Evolutionary conservation across 2,329 filamentous ascomycete species (phyloP), one percentile per base, ranked within the genome.

Genomic region (Aspergillus sp.): DNA sequence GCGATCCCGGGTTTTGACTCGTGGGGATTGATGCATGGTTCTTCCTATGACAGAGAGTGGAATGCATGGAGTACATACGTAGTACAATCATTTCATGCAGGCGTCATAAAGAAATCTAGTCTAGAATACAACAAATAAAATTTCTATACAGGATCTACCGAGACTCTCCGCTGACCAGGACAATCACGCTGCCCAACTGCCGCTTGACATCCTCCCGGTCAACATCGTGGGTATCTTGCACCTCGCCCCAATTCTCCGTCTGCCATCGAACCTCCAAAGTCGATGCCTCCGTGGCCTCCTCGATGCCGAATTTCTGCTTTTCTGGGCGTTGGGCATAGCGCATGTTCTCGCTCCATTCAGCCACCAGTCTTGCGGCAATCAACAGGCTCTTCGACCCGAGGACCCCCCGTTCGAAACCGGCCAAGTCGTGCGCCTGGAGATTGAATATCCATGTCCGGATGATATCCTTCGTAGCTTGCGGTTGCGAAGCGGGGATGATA

Each of bases 201-300:
- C 91, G 78, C 62, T 81, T 79, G 54, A 97, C 57, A 67, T 98
- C 93, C 68, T 94, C 91, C 67, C 83, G 86, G 59, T 94, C 86
- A 1, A 98, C 93, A 73, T 98, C 93, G 69, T 98, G 93, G 29
- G 90, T 95, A 68, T 98, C 90, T 66, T 98, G 93, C 1, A 98
- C 93, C 73, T 95, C 90, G 6, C 93, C 93, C 91, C 93, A 97
- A 68, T 86, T 83, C 29, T 79, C 73, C 1, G 84, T 94, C 77
- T 98, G 93, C 84, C 88, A 96, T 53, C 81, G 77, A 10, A 95
- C 88, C 73, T 98, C 93, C 38, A 94, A 66, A 58, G 80, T 95
- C 4, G 85, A 82, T 9, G 85, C 84, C 58, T 78, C 75, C 0
- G 87, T 83, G 1, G 90, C 91, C 63, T 94, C 82, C 59, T 94